Conservation (phyloP, 768 basidiomycete genomes). For the Termitomyces sp. region DNA sequence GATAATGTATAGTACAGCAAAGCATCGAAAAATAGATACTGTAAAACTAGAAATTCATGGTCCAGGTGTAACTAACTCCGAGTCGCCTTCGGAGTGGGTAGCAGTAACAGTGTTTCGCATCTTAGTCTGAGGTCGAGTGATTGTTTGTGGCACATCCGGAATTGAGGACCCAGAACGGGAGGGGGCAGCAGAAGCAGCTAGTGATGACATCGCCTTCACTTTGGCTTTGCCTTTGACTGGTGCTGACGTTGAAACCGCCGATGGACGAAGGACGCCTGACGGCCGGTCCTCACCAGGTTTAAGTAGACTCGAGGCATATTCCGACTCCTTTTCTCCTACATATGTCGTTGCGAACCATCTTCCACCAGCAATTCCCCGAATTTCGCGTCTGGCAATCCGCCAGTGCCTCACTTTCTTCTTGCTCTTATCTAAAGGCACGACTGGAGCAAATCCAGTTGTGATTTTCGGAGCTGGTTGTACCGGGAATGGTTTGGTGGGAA, state of each 20-base stretch:
- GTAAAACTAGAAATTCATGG: conserved; percentile 14
- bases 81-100: conserved; percentile 44
- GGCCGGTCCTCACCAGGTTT: conserved; percentile 28
- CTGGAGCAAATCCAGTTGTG: conserved; percentile 64
- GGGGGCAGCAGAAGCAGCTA: conserved; percentile 44
- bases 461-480: conserved; percentile 78
- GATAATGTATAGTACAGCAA: background rate
- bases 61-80: conserved; percentile 30
- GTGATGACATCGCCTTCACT: conserved; percentile 32
- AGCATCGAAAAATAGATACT: background rate
- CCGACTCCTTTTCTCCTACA: conserved; percentile 82
- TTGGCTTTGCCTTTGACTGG: conserved; percentile 40
- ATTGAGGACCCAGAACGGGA: conserved; percentile 55
- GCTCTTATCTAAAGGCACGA: conserved; percentile 61
- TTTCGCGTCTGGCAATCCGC: conserved; percentile 71
- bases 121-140: conserved; percentile 52
- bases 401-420: conserved; percentile 62
- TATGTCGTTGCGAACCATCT: conserved; percentile 78
- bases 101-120: conserved; percentile 62
- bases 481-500: conserved; percentile 79
- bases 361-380: conserved; percentile 78
- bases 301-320: conserved; percentile 36
- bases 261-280: conserved; percentile 30
- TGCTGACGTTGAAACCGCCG: conserved; percentile 40
- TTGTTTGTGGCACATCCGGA: conserved; percentile 34